phyloP scores from a whole-genome alignment of 2,329 filamentous ascomycete species.

The Fusarium burgessii region DNA sequence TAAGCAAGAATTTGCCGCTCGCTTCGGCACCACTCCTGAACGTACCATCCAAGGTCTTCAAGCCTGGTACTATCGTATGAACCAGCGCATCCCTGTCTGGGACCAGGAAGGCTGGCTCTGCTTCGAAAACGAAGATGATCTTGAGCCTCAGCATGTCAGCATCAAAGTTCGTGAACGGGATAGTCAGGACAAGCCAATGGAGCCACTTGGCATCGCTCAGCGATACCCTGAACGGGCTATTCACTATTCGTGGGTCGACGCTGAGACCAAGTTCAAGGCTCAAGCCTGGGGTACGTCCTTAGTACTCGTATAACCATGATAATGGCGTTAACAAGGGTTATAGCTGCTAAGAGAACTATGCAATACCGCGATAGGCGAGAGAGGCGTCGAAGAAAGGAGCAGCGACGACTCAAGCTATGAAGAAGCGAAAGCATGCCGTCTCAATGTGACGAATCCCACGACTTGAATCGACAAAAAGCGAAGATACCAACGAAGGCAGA shows the following conservation, averaged over 20 bases:
- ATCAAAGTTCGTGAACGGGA: constrained; percentile 57
- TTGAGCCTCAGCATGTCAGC: constrained; percentile 53
- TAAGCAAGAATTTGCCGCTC: constrained; percentile 54
- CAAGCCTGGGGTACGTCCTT: constrained; percentile 56
- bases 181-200: constrained; percentile 52
- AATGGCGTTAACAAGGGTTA: constrained; percentile 32
- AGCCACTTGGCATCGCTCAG: constrained; percentile 54
- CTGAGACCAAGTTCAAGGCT: constrained; percentile 53
- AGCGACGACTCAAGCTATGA: constrained; percentile 53
- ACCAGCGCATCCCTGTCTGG: constrained; percentile 56
- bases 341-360: constrained; percentile 52
- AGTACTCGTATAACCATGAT: not conserved
- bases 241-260: constrained; percentile 59
- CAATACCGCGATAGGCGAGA: constrained; percentile 55
- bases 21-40: constrained; percentile 54
- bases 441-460: constrained; percentile 3
- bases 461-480: not conserved
- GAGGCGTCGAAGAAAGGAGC: constrained; percentile 54
- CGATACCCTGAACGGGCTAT: constrained; percentile 63
- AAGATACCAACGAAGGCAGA: constrained; percentile 5
- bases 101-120: constrained; percentile 56
- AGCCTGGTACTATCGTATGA: constrained; percentile 59
- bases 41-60: constrained; percentile 57
- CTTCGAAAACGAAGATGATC: constrained; percentile 55
- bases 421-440: constrained; percentile 15